Conservation (phyloP, 352 stramenopile genomes). For the Aphanomyces euteiches region DNA sequence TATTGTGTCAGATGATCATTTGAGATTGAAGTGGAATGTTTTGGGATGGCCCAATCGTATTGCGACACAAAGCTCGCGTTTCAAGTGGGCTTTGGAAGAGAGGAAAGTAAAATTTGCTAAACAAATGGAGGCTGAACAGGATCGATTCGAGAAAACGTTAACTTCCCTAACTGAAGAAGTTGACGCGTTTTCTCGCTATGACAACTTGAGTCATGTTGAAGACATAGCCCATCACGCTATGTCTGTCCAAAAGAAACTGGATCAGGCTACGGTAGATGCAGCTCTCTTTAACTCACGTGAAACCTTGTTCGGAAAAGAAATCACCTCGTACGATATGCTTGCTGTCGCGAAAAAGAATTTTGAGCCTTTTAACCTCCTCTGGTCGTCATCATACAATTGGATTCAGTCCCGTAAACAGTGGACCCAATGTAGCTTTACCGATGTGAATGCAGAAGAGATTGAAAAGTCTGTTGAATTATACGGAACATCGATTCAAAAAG, state of each 20-base stretch:
- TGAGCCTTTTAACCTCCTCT: conserved; percentile 92
- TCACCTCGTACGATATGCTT: conserved; percentile 88
- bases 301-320: conserved; percentile 81
- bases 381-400: conserved; percentile 89
- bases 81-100: conserved; percentile 73
- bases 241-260: conserved; percentile 82
- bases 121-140: conserved; percentile 93
- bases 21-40: conserved; percentile 86
- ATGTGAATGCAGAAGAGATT: conserved; percentile 90
- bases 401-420: conserved; percentile 88
- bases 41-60: conserved; percentile 90
- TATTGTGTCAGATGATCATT: conserved; percentile 80
- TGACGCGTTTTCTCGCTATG: conserved; percentile 81
- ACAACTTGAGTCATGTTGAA: conserved; percentile 85
- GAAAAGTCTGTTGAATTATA: conserved; percentile 87
- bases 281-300: conserved; percentile 92
- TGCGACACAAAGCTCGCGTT: conserved; percentile 64
- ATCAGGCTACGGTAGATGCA: conserved; percentile 86
- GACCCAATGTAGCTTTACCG: conserved; percentile 87
- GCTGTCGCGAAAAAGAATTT: conserved; percentile 89
- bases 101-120: conserved; percentile 86
- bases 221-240: conserved; percentile 83
- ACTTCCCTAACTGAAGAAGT: conserved; percentile 81
- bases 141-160: conserved; percentile 88
- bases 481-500: conserved; percentile 85